phyloP scores from a whole-genome alignment of 495 filamentous ascomycete species.

The Penicillium maclennaniae region DNA sequence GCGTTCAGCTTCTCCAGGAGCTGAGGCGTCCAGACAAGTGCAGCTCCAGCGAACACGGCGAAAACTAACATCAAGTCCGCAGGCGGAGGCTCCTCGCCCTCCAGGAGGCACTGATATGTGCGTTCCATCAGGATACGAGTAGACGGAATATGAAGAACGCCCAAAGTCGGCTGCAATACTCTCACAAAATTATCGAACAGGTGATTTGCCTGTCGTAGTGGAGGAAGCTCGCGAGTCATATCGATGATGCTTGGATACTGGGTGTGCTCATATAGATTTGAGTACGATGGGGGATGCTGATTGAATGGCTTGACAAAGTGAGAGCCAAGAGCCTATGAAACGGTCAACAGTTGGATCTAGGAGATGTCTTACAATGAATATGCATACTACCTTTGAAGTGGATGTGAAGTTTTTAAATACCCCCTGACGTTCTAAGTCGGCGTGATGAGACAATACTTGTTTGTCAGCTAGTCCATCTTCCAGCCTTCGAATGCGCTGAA shows the following conservation, averaged over 20 bases:
- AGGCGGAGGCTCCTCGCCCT: conserved; percentile 12
- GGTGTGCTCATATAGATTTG: neutral
- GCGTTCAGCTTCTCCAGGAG: conserved; percentile 19
- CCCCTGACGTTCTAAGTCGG: neutral
- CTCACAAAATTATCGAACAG: conserved; percentile 24
- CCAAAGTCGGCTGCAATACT: conserved; percentile 20
- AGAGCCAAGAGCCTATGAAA: conserved; percentile 2
- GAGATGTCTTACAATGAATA: neutral
- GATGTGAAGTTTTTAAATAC: neutral
- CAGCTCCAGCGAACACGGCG: conserved; percentile 24
- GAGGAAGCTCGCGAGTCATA: conserved; percentile 16
- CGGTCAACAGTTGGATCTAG: neutral
- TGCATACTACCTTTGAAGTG: neutral
- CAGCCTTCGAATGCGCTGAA: conserved; percentile 12
- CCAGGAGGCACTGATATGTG: conserved; percentile 19
- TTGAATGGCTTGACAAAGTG: conserved; percentile 17
- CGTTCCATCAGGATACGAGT: conserved; percentile 17
- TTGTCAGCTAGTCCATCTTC: conserved; percentile 12
- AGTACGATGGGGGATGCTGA: neutral
- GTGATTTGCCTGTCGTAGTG: conserved; percentile 19
- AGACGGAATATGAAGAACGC: conserved; percentile 29
- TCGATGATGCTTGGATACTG: conserved; percentile 1
- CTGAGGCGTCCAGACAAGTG: conserved; percentile 20
- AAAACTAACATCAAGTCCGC: conserved; percentile 19
- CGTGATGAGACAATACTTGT: neutral